Evolutionary conservation across 257 asterid genomes (phyloP).

Genomic region (Jasminum sambac): DNA sequence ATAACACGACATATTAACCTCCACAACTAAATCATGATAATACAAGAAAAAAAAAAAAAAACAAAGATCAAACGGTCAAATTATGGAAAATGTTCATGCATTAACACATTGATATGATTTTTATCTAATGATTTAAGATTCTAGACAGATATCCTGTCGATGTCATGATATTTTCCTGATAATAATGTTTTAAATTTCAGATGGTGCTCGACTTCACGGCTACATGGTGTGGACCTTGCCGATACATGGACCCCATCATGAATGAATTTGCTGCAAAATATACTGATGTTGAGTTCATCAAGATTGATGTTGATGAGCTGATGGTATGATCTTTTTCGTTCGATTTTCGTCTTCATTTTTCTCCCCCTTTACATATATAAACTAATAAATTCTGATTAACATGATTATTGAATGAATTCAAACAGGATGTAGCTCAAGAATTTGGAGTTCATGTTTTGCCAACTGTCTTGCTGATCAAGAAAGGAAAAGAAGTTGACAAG

Average conservation of each 20-base stretch:
- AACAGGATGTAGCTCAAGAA: slow-evolving; percentile 63
- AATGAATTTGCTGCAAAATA: slow-evolving; percentile 55
- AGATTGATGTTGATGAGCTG: slow-evolving; percentile 71
- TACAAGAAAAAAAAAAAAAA: too few species aligned
- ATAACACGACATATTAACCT: too few species aligned
- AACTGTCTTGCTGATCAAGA: slow-evolving; percentile 59
- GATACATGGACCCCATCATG: slow-evolving; percentile 47
- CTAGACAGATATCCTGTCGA: background rate
- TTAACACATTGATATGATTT: too few species aligned
- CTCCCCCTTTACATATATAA: background rate
- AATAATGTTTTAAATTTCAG: slow-evolving; percentile 23
- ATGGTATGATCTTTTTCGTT: slow-evolving; percentile 33
- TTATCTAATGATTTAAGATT: background rate
- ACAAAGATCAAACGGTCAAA: too few species aligned
- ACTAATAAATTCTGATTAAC: background rate
- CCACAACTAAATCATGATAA: too few species aligned
- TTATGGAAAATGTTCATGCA: background rate
- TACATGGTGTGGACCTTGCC: slow-evolving; percentile 76
- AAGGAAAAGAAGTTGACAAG: slow-evolving; percentile 64
- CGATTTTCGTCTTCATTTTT: background rate
- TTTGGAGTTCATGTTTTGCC: slow-evolving; percentile 72
- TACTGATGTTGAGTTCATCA: slow-evolving; percentile 64
- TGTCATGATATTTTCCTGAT: too few species aligned
- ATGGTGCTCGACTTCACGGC: slow-evolving; percentile 75
- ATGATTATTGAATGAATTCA: background rate